Evolutionary conservation across 495 filamentous ascomycete genomes (phyloP).

Genomic region (Tuber borchii): DNA sequence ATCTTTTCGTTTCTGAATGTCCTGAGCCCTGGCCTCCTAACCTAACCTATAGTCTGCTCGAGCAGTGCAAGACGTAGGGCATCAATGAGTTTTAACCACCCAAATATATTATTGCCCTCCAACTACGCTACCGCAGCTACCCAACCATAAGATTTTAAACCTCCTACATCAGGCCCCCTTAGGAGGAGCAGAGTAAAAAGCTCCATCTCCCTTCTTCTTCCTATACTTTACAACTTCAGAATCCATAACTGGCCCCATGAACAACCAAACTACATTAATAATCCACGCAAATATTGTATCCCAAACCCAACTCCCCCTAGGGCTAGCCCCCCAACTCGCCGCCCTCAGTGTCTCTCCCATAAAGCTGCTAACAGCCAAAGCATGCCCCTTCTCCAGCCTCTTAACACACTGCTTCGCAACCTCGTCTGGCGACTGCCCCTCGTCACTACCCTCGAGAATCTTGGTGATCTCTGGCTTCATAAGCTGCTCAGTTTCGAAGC

Average conservation of each 20-base stretch:
- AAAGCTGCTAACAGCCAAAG: conserved; percentile 65
- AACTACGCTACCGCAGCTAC: too few relatives aligned
- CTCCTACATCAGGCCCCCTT: background rate
- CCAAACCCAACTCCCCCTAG: conserved; percentile 54
- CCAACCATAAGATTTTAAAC: background rate
- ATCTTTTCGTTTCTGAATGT: background rate
- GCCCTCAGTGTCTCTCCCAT: conserved; percentile 64
- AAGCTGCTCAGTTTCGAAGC: conserved; percentile 68
- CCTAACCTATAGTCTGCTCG: background rate
- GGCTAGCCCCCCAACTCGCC: conserved; percentile 52
- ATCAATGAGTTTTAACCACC: background rate
- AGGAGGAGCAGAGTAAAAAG: background rate
- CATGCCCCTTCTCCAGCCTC: conserved; percentile 72
- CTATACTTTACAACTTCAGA: conserved; percentile 54
- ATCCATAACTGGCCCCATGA: conserved; percentile 56
- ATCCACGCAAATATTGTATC: conserved; percentile 59
- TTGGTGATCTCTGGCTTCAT: conserved; percentile 76
- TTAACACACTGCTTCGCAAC: conserved; percentile 64
- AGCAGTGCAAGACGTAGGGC: background rate
- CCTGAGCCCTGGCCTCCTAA: background rate
- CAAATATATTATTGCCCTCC: background rate
- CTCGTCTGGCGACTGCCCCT: conserved; percentile 66
- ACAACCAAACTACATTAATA: conserved; percentile 54
- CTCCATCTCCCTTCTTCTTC: conserved; percentile 50
- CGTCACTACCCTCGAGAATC: conserved; percentile 74